A percentile compares a stretch with the other conserved stretches of the same genome.
Evolutionary conservation across 768 basidiomycete species (phyloP).

Genomic region (Hysterangium stoloniferum): DNA sequence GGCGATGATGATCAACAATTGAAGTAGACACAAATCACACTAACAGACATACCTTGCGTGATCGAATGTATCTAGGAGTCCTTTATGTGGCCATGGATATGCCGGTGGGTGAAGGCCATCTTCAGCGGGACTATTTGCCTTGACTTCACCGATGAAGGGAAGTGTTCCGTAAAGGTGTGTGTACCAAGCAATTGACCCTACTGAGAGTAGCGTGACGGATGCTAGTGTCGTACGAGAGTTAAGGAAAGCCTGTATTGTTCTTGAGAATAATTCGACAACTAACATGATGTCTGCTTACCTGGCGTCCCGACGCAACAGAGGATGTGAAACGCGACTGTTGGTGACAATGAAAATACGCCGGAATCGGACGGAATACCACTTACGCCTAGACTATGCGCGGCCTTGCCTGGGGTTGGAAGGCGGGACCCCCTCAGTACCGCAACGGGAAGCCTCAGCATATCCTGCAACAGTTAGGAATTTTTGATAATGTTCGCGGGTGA

Average conservation of each 20-base stretch:
- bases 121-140: slow-evolving; percentile 87
- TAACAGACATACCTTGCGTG: slow-evolving; percentile 71
- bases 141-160: slow-evolving; percentile 86
- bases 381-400: slow-evolving; percentile 4
- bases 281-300: slow-evolving; percentile 41
- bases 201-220: slow-evolving; percentile 69
- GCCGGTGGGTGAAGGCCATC: slow-evolving; percentile 85
- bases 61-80: slow-evolving; percentile 86
- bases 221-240: slow-evolving; percentile 68
- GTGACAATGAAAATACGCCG: not conserved
- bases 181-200: slow-evolving; percentile 94
- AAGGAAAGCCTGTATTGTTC: slow-evolving; percentile 43
- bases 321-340: slow-evolving; percentile 53
- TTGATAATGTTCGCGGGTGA: slow-evolving; percentile 13
- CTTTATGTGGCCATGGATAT: slow-evolving; percentile 91
- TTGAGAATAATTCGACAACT: slow-evolving; percentile 1
- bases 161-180: slow-evolving; percentile 86
- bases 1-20: slow-evolving; percentile 12
- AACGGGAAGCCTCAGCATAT: slow-evolving; percentile 15
- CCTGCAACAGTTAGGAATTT: slow-evolving; percentile 2
- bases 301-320: slow-evolving; percentile 47
- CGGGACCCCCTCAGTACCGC: slow-evolving; percentile 6
- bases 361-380: not conserved
- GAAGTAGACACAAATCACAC: slow-evolving; percentile 11
- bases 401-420: not conserved